phyloP scores from a whole-genome alignment of 306 rosid genomes.

The Senna siamea region DNA sequence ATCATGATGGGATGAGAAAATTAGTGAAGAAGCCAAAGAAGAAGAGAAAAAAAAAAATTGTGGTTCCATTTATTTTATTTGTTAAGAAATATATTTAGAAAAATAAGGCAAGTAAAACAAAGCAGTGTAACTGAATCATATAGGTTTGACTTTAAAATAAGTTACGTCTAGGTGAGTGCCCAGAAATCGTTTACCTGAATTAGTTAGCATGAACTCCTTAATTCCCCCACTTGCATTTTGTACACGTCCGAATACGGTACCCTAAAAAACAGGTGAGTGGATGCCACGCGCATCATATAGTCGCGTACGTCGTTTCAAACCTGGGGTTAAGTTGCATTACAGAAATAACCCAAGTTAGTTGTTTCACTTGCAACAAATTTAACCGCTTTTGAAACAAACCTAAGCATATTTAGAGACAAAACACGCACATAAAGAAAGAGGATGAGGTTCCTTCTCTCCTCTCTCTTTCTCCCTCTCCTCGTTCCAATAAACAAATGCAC shows the following conservation, averaged over 20 bases:
- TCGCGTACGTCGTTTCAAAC: not conserved
- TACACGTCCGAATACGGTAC: not conserved
- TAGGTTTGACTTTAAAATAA: slow-evolving; percentile 38
- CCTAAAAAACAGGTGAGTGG: not conserved
- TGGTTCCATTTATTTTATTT: not conserved
- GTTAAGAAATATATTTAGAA: not conserved
- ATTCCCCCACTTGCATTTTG: not conserved
- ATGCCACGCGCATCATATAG: not conserved
- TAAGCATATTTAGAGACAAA: slow-evolving; percentile 8
- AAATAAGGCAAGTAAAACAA: slow-evolving; percentile 29
- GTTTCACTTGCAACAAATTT: slow-evolving; percentile 21
- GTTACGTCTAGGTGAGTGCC: slow-evolving; percentile 32
- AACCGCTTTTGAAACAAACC: slow-evolving; percentile 15
- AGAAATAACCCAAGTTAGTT: slow-evolving; percentile 40
- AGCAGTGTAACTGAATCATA: slow-evolving; percentile 41
- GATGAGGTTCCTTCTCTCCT: slow-evolving; percentile 7
- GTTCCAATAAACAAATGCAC: not conserved
- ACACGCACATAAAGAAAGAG: slow-evolving; percentile 8
- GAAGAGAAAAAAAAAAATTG: no score
- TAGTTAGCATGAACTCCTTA: slow-evolving; percentile 24
- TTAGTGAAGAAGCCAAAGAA: no score
- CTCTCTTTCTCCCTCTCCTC: not conserved
- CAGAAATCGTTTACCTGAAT: slow-evolving; percentile 42
- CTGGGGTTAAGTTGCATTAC: not conserved
- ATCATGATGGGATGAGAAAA: no score